Evolutionary conservation across 2,329 filamentous ascomycete genomes (phyloP).

Genomic region (Septoria petroselini): DNA sequence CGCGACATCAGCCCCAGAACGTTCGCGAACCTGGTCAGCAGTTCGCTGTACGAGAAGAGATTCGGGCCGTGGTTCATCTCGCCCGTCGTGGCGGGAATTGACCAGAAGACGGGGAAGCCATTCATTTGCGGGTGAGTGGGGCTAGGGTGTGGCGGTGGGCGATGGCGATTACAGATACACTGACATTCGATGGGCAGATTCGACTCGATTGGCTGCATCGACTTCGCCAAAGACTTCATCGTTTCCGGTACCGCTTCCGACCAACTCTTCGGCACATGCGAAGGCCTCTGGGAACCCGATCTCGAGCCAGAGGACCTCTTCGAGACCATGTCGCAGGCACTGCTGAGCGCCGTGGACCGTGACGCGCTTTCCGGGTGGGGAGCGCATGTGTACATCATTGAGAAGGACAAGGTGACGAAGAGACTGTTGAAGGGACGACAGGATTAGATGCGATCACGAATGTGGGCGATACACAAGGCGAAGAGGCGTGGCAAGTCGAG

Average conservation of each 20-base stretch:
- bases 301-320: conserved; percentile 93
- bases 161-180: neutral
- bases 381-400: conserved; percentile 98
- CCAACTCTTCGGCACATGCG: conserved; percentile 97
- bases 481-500: neutral
- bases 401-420: conserved; percentile 99
- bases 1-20: conserved; percentile 91
- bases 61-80: conserved; percentile 97
- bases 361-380: conserved; percentile 98
- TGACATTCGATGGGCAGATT: conserved; percentile 49
- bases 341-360: conserved; percentile 93
- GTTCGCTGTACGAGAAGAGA: conserved; percentile 85
- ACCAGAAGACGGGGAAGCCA: conserved; percentile 87
- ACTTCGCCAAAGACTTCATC: conserved; percentile 99
- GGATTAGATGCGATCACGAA: conserved; percentile 51
- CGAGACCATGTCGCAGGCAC: conserved; percentile 93
- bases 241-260: conserved; percentile 94
- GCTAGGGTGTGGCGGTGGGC: too few relatives aligned
- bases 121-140: conserved; percentile 77
- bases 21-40: conserved; percentile 92
- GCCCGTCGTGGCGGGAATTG: conserved; percentile 90
- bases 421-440: conserved; percentile 96
- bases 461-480: neutral
- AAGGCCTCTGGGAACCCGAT: conserved; percentile 96
- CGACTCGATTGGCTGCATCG: conserved; percentile 98